Evolutionary conservation across 73 alveolate genomes (phyloP), one percentile per base, ranked within the genome.

Genomic region (Paraurostyla sp.): DNA sequence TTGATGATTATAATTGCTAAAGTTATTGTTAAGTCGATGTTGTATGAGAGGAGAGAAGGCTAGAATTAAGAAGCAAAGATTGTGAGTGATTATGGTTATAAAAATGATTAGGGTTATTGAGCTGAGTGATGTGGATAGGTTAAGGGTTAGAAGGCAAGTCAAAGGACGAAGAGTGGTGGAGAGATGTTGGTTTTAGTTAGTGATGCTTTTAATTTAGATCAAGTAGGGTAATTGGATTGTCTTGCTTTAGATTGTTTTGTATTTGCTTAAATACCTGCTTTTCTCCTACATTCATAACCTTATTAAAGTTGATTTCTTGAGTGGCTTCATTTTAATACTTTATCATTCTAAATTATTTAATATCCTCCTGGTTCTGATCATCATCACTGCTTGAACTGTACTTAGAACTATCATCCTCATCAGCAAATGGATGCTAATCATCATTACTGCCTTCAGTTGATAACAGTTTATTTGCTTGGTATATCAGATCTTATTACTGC

Each of bases 361-460:
- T n/a, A n/a, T n/a, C n/a, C n/a, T n/a, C n/a, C n/a, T 60, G 45
- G 50, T 60, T 13, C 4, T 16, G 16, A 6, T 33, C 50, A 60
- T 23, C 49, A 33, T 60, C 50, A 27, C 51, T 30, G 78, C 51
- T 29, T 25, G 78, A 60, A 60, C 78, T 60, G 25, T 60, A 60
- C 22, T 45, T 60, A 13, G 78, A 60, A 23, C 78, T 60, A 30
- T 60, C 9, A 9, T 3, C 78, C 6, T 60, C 78, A 30, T n/a
- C n/a, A n/a, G n/a, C n/a, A n/a, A n/a, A n/a, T n/a, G n/a, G n/a
- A n/a, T n/a, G n/a, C n/a, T n/a, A n/a, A n/a, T n/a, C n/a, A n/a
- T n/a, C n/a, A n/a, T n/a, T n/a, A n/a, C n/a, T n/a, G n/a, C n/a
- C n/a, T n/a, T n/a, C n/a, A n/a, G n/a, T n/a, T n/a, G n/a, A n/a